Evolutionary conservation across 2,329 filamentous ascomycete genomes (phyloP).

Genomic region (Trichoderma brevicompactum): DNA sequence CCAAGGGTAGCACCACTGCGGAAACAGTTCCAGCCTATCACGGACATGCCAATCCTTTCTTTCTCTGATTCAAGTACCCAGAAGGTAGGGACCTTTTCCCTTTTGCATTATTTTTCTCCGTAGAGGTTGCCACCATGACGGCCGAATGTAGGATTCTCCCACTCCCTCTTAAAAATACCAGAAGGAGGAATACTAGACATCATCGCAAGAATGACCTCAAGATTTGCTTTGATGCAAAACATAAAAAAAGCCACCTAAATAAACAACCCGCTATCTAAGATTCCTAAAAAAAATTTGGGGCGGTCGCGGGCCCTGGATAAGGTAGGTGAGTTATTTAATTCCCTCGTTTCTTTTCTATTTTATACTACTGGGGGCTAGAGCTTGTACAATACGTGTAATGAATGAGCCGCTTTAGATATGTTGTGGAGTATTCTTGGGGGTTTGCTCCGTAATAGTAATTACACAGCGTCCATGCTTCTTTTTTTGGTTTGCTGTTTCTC

Average conservation of each 20-base stretch:
- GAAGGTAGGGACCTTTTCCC: no score
- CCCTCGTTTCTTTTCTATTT: neutral
- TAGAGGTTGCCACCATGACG: no score
- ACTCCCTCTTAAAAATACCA: no score
- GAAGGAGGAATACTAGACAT: no score
- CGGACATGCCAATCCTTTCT: no score
- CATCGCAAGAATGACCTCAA: no score
- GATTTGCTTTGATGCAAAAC: no score
- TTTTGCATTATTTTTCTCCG: no score
- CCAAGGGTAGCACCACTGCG: no score
- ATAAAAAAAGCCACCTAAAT: neutral
- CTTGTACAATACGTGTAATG: neutral
- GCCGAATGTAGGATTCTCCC: no score
- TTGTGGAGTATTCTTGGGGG: constrained; percentile 1
- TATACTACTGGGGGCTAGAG: neutral
- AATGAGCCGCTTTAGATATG: neutral
- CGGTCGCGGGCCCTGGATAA: neutral
- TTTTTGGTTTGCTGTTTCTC: neutral
- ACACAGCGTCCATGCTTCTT: constrained; percentile 3
- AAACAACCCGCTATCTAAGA: constrained; percentile 5
- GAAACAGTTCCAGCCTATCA: no score
- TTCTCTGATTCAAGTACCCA: no score
- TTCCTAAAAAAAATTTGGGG: neutral
- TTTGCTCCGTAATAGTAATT: constrained; percentile 13
- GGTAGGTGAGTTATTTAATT: constrained; percentile 25